phyloP scores from a whole-genome alignment of 768 basidiomycete genomes.

The Zangia roseola region DNA sequence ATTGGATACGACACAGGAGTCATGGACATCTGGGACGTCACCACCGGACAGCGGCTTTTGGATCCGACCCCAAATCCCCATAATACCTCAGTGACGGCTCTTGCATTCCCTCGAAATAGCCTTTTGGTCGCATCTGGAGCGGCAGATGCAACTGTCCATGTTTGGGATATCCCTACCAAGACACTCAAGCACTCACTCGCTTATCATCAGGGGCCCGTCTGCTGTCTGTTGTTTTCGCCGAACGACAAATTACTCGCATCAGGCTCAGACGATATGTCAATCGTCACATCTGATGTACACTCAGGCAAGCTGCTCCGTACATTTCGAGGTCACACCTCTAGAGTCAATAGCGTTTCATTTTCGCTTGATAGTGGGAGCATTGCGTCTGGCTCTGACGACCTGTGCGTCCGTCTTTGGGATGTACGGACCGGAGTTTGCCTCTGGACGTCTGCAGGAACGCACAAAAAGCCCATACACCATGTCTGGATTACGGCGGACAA shows the following conservation, averaged over 20 bases:
- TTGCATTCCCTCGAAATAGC: constrained; percentile 12
- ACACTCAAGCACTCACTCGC: constrained; percentile 7
- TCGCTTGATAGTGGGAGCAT: constrained; percentile 17
- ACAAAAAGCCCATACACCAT: constrained; percentile 14
- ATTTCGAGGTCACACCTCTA: constrained; percentile 17
- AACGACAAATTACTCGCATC: constrained; percentile 14
- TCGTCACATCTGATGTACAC: constrained; percentile 13
- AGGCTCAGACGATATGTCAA: constrained; percentile 11
- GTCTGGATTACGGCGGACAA: constrained; percentile 20
- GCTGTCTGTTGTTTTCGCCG: constrained; percentile 20
- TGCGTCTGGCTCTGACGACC: constrained; percentile 23
- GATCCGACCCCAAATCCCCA: not conserved
- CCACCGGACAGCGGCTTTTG: constrained; percentile 14
- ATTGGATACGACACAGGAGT: constrained; percentile 11
- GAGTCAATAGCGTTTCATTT: constrained; percentile 20
- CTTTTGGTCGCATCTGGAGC: constrained; percentile 15
- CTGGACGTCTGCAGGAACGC: constrained; percentile 10
- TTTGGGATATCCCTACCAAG: constrained; percentile 17
- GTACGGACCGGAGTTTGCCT: constrained; percentile 17
- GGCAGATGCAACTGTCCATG: constrained; percentile 7
- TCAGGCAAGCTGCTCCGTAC: constrained; percentile 7
- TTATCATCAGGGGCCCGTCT: constrained; percentile 15
- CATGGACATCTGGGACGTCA: constrained; percentile 18
- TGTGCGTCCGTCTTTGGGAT: constrained; percentile 25
- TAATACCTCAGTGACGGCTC: constrained; percentile 2